These are phyloP conservation scores for Citrus mangshanensis DNA, from an alignment of 345 rosid species.

Conservation along the genomic window DNA sequence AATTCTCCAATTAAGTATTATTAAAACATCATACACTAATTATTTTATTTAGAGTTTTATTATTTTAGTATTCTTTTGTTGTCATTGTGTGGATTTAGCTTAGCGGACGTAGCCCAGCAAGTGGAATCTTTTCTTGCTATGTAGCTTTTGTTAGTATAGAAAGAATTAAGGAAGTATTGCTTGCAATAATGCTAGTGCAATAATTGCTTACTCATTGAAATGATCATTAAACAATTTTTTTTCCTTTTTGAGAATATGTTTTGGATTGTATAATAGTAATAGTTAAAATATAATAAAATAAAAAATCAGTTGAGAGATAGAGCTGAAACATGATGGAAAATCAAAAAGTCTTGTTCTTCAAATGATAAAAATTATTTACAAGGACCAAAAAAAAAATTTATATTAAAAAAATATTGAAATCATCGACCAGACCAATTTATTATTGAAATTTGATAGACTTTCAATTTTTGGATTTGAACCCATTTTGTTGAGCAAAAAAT, in stretches of 20 bases:
- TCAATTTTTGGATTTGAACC: neutral
- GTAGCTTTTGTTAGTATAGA: neutral
- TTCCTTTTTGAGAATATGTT: too few species aligned
- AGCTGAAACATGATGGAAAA: too few species aligned
- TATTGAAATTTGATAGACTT: neutral
- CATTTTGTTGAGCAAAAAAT: neutral
- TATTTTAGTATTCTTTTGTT: neutral
- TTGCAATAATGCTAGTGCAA: neutral
- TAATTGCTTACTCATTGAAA: neutral
- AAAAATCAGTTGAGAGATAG: too few species aligned
- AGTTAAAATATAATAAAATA: too few species aligned
- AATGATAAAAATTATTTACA: too few species aligned
- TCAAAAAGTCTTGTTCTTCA: too few species aligned
- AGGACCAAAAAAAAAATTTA: too few species aligned
- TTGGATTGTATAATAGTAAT: too few species aligned
- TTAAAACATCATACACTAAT: neutral
- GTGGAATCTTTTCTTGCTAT: slow-evolving; percentile 16
- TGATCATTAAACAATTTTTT: neutral
- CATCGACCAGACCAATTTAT: neutral
- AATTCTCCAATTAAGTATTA: neutral
- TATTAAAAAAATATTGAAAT: too few species aligned
- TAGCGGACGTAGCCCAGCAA: slow-evolving; percentile 11
- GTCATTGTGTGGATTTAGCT: neutral
- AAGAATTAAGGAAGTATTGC: neutral
- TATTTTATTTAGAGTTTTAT: neutral